Evolutionary conservation across 805 yeast species (phyloP), one percentile per base, ranked within the genome.

Genomic region (Metschnikowia colocasiae): DNA sequence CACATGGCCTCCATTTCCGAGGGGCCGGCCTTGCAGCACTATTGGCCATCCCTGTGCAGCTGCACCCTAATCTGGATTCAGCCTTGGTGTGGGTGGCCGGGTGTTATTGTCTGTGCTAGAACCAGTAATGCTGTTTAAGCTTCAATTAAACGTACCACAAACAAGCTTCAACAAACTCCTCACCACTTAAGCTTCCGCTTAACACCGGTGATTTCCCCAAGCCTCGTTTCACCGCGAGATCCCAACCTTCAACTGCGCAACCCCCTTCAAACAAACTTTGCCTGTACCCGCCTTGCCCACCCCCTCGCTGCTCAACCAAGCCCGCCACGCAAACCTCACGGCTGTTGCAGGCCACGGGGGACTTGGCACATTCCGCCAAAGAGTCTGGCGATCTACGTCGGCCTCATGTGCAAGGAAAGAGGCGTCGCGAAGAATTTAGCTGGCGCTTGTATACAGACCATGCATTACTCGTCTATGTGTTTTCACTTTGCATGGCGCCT

Each of bases 401-500:
- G 9, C 8, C 27, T 15, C 26, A 20, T 15, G 9, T 25, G 20
- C 40, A 39, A 37, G 29, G 26, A 39, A 39, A 29, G 8, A 10
- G 22, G 25, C 42, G 30, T 27, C 19, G 42, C 33, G 42, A 22
- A n/a, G 34, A 18, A 18, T 29, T 19, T 13, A 22, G 36, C 31
- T 13, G 27, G 16, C 4, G 30, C 7, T 13, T 31, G 22, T 6
- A 6, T 30, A 18, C 36, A 30, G 30, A 7, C 15, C 43, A 10
- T 31, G 34, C 43, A 18, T 30, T 29, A 6, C 36, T 40, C 43
- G 43, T 40, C 43, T 40, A 40, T 40, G 43, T 40, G 35, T 29
- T 23, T 38, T n/a, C 13, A 34, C 34, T 29, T 27, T 40, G 43
- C 43, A 40, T 26, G 36, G 43, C 29, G 43, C 43, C 36, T 15